phyloP scores from a whole-genome alignment of 2,329 filamentous ascomycete species.

The Penicillium sp. region DNA sequence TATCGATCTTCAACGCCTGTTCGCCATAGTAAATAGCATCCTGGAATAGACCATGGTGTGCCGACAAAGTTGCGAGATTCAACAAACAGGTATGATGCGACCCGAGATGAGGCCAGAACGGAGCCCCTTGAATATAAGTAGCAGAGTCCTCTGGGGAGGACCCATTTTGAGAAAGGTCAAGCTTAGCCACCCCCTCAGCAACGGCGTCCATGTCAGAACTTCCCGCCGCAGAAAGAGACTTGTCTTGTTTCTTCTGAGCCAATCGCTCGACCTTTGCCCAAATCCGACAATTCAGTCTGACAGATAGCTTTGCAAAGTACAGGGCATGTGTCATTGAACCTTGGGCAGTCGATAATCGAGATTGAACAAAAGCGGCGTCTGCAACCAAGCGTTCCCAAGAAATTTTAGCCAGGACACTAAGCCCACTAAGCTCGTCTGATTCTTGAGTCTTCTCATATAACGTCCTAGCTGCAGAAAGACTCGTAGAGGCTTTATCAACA shows the following conservation, averaged over 20 bases:
- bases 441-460: slow-evolving; percentile 39
- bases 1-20: slow-evolving; percentile 77
- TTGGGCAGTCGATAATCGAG: slow-evolving; percentile 65
- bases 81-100: slow-evolving; percentile 73
- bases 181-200: slow-evolving; percentile 43
- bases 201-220: slow-evolving; percentile 41
- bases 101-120: slow-evolving; percentile 79
- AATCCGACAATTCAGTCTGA: slow-evolving; percentile 54
- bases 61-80: slow-evolving; percentile 77
- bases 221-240: slow-evolving; percentile 21
- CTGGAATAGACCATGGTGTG: slow-evolving; percentile 82
- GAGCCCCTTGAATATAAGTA: slow-evolving; percentile 60
- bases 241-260: slow-evolving; percentile 40
- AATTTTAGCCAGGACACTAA: slow-evolving; percentile 45
- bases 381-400: slow-evolving; percentile 59
- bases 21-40: slow-evolving; percentile 89
- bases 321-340: slow-evolving; percentile 52
- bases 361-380: slow-evolving; percentile 67
- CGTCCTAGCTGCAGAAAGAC: slow-evolving; percentile 31
- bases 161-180: slow-evolving; percentile 42
- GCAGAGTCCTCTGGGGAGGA: slow-evolving; percentile 45
- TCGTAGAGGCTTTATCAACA: slow-evolving; percentile 60
- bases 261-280: slow-evolving; percentile 57
- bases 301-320: slow-evolving; percentile 53
- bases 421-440: slow-evolving; percentile 34